Base-by-base conservation (phyloP, 371 early-diverging fungal genomes). In the Saksenaea oblongispora region DNA sequence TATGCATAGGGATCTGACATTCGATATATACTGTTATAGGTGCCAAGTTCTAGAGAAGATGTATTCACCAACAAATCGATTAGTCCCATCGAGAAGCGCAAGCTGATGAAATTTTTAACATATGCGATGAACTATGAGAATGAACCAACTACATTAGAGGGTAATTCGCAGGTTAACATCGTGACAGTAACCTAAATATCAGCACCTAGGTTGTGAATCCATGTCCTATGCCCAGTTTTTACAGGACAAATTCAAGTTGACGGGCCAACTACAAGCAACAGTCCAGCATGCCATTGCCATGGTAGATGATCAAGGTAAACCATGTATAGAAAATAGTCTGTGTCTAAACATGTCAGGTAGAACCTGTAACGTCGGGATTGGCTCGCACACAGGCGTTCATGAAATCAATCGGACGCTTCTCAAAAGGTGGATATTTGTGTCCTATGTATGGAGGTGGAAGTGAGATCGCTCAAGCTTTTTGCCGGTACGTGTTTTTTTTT, bases 11-110 rank as follows among this genome's bases (percentile, higher is more conserved):
- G 8, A 61, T 39, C 7, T 17, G 11, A 26, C 35, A 15, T 24
- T 5, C 0, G 8, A 11, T 11, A 7, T 7, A 31, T 31, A 22
- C 51, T 22, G 8, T 1, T 22, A 11, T 57, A 87, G 88, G 93
- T 96, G 13, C 97, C 97, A 0, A 85, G 91, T n/a, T 90, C 93
- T 53, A 97, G 95, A 70, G 95, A 95, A 71, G 97, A 95, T 69
- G 87, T 98, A 11, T 98, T 98, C 79, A 84, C 86, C 13, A 89
- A 88, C 69, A 85, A 90, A 36, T 70, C 86, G 9, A 82, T 96
- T 5, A 77, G 75, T 2, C 77, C 96, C 41, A 74, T 92, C 42
- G 96, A 95, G 54, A 97, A 97, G 74, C 82, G 97, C 60, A 85
- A 87, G 59, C 64, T 98, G 72, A 96, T 96, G 96, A 88, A 89